These are phyloP conservation scores for Iris macrosiphon DNA, from an alignment of 106 monocot genomes.

Conservation along the genomic window DNA sequence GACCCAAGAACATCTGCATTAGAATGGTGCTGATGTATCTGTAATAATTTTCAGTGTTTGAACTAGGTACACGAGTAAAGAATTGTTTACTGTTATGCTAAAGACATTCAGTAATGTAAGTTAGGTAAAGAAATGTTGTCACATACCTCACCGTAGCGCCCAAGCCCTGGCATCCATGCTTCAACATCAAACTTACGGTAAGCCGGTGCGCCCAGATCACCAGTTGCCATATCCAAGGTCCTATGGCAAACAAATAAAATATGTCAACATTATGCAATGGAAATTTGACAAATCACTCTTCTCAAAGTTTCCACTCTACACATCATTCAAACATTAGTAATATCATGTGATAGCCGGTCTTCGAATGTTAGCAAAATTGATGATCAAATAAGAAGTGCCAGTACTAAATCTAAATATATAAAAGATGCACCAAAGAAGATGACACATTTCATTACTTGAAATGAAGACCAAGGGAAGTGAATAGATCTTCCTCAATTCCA, in stretches of 20 bases:
- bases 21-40: too few relatives aligned
- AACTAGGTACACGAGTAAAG: not conserved
- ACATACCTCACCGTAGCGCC: constrained; percentile 89
- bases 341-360: too few relatives aligned
- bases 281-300: too few relatives aligned
- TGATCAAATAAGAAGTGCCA: too few relatives aligned
- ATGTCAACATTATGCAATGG: too few relatives aligned
- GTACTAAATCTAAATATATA: too few relatives aligned
- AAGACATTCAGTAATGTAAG: not conserved
- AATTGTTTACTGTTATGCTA: not conserved
- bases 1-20: too few relatives aligned
- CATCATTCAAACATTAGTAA: too few relatives aligned
- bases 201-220: constrained; percentile 93
- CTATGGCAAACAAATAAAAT: constrained; percentile 26
- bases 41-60: too few relatives aligned
- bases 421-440: not conserved
- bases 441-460: constrained; percentile 53
- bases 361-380: too few relatives aligned
- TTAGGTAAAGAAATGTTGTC: not conserved
- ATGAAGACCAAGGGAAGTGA: constrained; percentile 89
- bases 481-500: constrained; percentile 84
- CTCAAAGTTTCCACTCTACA: too few relatives aligned
- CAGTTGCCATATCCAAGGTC: constrained; percentile 94
- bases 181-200: constrained; percentile 97
- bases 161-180: constrained; percentile 98